Conservation (phyloP, 768 basidiomycete genomes). For the Coprinopsis marcescibilis region DNA sequence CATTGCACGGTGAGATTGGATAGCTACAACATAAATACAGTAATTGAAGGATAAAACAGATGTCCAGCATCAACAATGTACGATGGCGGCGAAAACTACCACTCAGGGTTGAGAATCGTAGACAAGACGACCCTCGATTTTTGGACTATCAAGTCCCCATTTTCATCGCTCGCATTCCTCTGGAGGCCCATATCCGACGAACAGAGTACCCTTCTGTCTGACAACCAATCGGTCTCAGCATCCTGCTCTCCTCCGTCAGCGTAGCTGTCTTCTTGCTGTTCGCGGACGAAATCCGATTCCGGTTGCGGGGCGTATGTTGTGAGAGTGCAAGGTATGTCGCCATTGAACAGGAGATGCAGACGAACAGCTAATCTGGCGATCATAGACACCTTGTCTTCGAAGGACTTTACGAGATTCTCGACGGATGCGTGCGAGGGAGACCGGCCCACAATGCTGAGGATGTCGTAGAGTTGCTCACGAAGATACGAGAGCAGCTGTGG, state of each 20-base stretch:
- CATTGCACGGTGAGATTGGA: too few species aligned
- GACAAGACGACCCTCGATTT: conserved; percentile 15
- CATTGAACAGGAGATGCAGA: conserved; percentile 23
- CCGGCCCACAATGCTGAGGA: conserved; percentile 10
- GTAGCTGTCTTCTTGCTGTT: conserved; percentile 26
- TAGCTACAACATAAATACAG: too few species aligned
- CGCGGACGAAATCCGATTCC: conserved; percentile 21
- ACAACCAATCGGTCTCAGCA: conserved; percentile 11
- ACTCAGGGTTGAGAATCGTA: conserved; percentile 6
- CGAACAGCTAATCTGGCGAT: conserved; percentile 26
- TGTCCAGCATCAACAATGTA: too few species aligned
- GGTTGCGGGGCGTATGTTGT: conserved; percentile 23
- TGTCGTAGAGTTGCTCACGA: conserved; percentile 1
- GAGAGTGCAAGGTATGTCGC: conserved; percentile 19
- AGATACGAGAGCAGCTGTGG: conserved; percentile 12
- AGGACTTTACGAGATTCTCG: conserved; percentile 10
- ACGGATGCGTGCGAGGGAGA: conserved; percentile 1
- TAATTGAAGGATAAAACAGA: too few species aligned
- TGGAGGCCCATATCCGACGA: conserved; percentile 28
- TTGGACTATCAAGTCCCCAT: conserved; percentile 6
- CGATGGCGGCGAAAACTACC: conserved; percentile 6
- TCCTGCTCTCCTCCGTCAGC: conserved; percentile 12
- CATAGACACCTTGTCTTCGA: conserved; percentile 15
- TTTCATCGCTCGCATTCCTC: conserved; percentile 1
- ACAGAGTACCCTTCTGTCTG: conserved; percentile 20